phyloP scores from a whole-genome alignment of 495 filamentous ascomycete genomes.

The Trichoderma virens region DNA sequence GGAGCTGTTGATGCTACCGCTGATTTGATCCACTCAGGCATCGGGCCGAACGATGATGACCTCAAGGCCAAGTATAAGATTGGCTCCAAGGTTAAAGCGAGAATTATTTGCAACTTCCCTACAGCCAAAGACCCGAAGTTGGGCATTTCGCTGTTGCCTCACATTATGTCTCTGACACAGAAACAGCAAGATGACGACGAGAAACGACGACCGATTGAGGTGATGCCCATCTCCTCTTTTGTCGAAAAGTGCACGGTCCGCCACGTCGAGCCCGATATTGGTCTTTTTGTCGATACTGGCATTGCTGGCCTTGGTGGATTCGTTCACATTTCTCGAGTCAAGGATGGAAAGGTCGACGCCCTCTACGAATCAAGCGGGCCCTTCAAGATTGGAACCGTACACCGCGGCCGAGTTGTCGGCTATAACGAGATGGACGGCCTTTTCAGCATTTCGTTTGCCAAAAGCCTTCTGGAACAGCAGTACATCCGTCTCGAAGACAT shows the following conservation, averaged over 20 bases:
- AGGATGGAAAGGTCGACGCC: slow-evolving; percentile 77
- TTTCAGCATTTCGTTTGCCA: slow-evolving; percentile 77
- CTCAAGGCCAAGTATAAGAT: slow-evolving; percentile 65
- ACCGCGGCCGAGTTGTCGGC: slow-evolving; percentile 74
- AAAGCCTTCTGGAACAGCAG: slow-evolving; percentile 72
- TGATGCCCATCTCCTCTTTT: slow-evolving; percentile 64
- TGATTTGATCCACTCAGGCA: slow-evolving; percentile 81
- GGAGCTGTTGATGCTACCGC: slow-evolving; percentile 82
- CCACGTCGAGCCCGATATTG: slow-evolving; percentile 66
- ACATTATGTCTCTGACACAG: slow-evolving; percentile 59
- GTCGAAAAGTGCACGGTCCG: slow-evolving; percentile 68
- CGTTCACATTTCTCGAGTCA: slow-evolving; percentile 85
- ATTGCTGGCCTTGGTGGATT: slow-evolving; percentile 69
- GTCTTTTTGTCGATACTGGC: slow-evolving; percentile 76
- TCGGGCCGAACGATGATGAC: slow-evolving; percentile 52
- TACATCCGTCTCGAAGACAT: slow-evolving; percentile 89
- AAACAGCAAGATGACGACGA: slow-evolving; percentile 28
- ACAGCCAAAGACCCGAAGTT: slow-evolving; percentile 69
- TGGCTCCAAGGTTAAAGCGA: slow-evolving; percentile 76
- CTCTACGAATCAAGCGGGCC: slow-evolving; percentile 66
- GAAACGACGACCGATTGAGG: slow-evolving; percentile 28
- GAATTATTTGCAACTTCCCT: slow-evolving; percentile 80
- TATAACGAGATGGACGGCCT: slow-evolving; percentile 83
- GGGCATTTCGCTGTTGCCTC: slow-evolving; percentile 77
- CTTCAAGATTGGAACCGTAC: slow-evolving; percentile 67